Base-by-base conservation (phyloP, 371 early-diverging fungal genomes). In the Lichtheimia hyalospora region DNA sequence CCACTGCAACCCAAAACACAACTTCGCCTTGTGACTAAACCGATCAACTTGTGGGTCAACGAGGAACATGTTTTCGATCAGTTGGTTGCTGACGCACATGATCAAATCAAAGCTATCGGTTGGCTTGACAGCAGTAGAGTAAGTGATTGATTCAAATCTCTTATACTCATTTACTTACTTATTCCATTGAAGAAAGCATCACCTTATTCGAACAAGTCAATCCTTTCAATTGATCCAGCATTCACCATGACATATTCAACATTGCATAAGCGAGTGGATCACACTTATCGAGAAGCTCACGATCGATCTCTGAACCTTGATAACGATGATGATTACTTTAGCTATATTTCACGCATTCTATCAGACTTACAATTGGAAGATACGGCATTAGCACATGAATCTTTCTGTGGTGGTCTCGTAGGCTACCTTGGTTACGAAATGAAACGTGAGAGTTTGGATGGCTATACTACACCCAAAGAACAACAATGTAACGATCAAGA, bases 341-440 rank as follows among this genome's bases (percentile, higher is more conserved):
- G 71, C 13, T 66, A 66, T 50, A 14, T 80, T 0, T 70, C 80
- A 4, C 50, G 58, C 13, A 14, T 72, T 3, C 27, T 76, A 18
- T 27, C 52, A 1, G 40, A 56, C 42, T 34, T 15, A 57, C n/a
- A 43, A 5, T 34, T 44, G 14, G 54, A 63, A 23, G 5, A 48
- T 15, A 18, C 24, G 3, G 27, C 54, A 27, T 40, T 46, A 15
- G 28, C n/a, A 8, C 28, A 48, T 18, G 18, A 48, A 15, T 75
- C 77, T 46, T 94, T 95, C 52, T 71, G 82, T 18, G 87, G 95
- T 52, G 98, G 98, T 0, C 71, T 96, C 64, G 75, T 94, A 0
- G 98, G 98, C 0, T 93, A 93, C 67, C 85, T 96, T 72, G 95
- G 94, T 0, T 97, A 96, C 64, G 98, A 95, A 61, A 93, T 97